phyloP scores from a whole-genome alignment of 768 basidiomycete genomes.

The Tylopilus rubrobrunneus region DNA sequence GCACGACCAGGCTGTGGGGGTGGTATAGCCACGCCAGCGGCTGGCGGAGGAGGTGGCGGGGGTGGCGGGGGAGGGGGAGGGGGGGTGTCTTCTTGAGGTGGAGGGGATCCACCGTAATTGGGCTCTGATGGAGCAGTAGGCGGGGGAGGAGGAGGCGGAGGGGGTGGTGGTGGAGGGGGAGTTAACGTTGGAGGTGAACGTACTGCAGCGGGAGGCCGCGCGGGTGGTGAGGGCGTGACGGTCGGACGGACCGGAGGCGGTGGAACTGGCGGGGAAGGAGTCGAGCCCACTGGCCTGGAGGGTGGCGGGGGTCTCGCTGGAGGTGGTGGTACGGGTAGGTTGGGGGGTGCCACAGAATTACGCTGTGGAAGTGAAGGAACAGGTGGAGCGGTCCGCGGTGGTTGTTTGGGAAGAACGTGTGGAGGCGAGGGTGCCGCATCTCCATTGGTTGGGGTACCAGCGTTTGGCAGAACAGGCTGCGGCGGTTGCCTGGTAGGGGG shows the following conservation, averaged over 20 bases:
- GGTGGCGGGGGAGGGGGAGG: constrained; percentile 35
- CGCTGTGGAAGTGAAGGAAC: constrained; percentile 25
- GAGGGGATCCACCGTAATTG: constrained; percentile 11
- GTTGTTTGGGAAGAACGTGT: constrained; percentile 32
- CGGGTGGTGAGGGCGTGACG: constrained; percentile 25
- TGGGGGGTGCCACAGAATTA: constrained; percentile 25
- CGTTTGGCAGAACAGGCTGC: constrained; percentile 4
- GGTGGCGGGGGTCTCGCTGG: constrained; percentile 37
- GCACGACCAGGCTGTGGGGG: constrained; percentile 56
- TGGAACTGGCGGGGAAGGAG: constrained; percentile 30
- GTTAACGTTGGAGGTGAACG: constrained; percentile 38
- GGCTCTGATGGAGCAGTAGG: constrained; percentile 9
- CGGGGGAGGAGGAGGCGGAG: constrained; percentile 11
- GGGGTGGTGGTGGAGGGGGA: constrained; percentile 33
- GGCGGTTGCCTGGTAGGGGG: constrained; percentile 34
- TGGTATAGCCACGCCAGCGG: constrained; percentile 26
- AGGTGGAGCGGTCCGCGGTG: constrained; percentile 17
- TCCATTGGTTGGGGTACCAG: constrained; percentile 21
- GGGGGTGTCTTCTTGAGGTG: constrained; percentile 24
- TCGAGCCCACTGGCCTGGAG: constrained; percentile 31
- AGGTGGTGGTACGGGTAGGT: constrained; percentile 25
- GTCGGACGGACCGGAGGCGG: constrained; percentile 13
- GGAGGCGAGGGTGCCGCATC: constrained; percentile 26
- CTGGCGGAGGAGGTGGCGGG: constrained; percentile 39
- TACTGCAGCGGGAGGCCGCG: constrained; percentile 27